These are phyloP conservation scores for Sutorius eximius DNA, from an alignment of 1,284 basidiomycete genomes.

Conservation along the genomic window DNA sequence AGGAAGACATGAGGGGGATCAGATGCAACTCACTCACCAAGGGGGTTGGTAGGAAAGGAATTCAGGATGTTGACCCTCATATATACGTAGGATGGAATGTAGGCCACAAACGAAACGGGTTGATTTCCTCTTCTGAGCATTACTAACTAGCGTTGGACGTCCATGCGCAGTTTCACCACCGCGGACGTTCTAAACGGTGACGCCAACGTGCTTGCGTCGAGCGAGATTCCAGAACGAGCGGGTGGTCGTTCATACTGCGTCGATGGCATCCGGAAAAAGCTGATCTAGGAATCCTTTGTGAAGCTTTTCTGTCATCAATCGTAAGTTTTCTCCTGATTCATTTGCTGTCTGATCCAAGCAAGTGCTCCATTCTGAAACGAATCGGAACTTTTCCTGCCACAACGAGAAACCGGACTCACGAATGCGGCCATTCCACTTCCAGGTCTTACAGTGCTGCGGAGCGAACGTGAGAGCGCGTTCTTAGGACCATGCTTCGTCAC, in stretches of 20 bases:
- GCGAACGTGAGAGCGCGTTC: too few relatives aligned
- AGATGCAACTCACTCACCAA: neutral
- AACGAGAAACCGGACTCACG: neutral
- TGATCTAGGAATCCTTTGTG: neutral
- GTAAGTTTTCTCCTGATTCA: neutral
- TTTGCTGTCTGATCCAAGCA: too few relatives aligned
- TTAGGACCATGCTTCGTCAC: neutral
- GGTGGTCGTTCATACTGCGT: neutral
- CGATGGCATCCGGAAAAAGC: neutral
- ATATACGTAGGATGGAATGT: neutral
- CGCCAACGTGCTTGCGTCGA: neutral
- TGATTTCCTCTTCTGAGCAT: neutral
- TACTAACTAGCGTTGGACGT: neutral
- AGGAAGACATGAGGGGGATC: constrained; percentile 1
- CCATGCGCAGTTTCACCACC: neutral
- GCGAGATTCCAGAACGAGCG: neutral
- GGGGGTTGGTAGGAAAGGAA: neutral
- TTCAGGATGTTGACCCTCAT: neutral
- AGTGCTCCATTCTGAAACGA: neutral
- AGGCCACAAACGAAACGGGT: neutral
- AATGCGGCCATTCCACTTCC: neutral
- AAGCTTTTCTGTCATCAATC: neutral
- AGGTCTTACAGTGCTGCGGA: neutral
- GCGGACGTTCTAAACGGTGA: neutral
- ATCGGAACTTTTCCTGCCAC: neutral